Evolutionary conservation across 352 stramenopile species (phyloP).

Genomic region (Phytophthora pluvialis): DNA sequence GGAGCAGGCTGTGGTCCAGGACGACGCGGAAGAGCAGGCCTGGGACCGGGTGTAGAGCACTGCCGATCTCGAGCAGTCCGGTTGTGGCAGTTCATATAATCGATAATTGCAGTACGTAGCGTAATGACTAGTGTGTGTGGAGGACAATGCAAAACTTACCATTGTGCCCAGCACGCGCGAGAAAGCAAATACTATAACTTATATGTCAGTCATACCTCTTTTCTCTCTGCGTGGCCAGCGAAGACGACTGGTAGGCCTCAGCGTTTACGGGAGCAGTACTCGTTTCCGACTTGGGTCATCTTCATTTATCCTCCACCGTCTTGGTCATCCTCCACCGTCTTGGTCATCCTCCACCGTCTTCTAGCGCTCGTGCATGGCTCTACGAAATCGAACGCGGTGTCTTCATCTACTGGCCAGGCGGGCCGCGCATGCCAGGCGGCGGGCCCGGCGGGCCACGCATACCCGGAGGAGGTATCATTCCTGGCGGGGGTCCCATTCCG

Average conservation of each 20-base stretch:
- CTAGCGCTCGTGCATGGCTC: conserved; percentile 12
- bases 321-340: conserved; percentile 15
- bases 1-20: conserved; percentile 75
- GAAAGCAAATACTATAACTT: conserved; percentile 52
- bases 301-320: conserved; percentile 13
- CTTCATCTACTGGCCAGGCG: conserved; percentile 73
- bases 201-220: conserved; percentile 46
- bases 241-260: neutral
- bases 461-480: conserved; percentile 78
- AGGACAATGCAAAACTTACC: conserved; percentile 34
- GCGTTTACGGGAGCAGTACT: conserved; percentile 2
- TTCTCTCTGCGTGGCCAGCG: conserved; percentile 29
- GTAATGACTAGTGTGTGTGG: conserved; percentile 18
- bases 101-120: conserved; percentile 15
- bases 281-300: conserved; percentile 4
- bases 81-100: neutral
- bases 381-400: conserved; percentile 15
- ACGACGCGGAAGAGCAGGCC: conserved; percentile 60
- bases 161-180: conserved; percentile 28
- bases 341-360: conserved; percentile 10
- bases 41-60: conserved; percentile 43
- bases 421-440: conserved; percentile 69
- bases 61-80: neutral
- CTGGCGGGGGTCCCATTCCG: conserved; percentile 76
- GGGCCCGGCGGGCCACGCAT: conserved; percentile 67